phyloP scores from a whole-genome alignment of 495 filamentous ascomycete species.

The Darksidea phi region DNA sequence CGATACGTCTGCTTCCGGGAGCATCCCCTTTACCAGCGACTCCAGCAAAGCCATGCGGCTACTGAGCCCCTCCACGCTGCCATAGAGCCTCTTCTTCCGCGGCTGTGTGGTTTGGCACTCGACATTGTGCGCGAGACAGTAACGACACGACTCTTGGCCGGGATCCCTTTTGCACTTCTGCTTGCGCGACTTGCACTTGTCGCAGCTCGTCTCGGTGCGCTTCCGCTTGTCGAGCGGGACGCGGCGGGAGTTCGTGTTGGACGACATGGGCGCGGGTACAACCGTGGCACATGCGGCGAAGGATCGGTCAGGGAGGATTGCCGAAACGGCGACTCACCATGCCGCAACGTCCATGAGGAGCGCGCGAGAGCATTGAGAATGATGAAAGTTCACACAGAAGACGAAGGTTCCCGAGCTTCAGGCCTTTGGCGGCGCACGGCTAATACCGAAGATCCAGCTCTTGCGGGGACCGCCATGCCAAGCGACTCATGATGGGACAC shows the following conservation, averaged over 20 bases:
- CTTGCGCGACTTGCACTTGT: slow-evolving; percentile 42
- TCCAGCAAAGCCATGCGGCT: slow-evolving; percentile 49
- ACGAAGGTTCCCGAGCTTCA: too few species aligned
- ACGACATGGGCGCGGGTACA: background rate
- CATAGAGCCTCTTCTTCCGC: slow-evolving; percentile 52
- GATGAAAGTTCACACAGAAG: too few species aligned
- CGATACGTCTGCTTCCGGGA: slow-evolving; percentile 48
- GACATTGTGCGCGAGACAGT: slow-evolving; percentile 45
- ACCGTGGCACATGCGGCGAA: too few species aligned
- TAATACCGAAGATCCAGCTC: too few species aligned
- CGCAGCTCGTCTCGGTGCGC: slow-evolving; percentile 41
- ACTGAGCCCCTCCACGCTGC: slow-evolving; percentile 52
- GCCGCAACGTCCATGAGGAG: too few species aligned
- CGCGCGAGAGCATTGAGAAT: too few species aligned
- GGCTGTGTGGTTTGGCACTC: slow-evolving; percentile 50
- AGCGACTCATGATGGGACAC: too few species aligned
- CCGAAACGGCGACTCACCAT: too few species aligned
- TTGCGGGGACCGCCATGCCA: too few species aligned
- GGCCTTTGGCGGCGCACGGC: too few species aligned
- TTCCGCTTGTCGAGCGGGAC: slow-evolving; percentile 40
- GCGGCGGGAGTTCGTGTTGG: slow-evolving; percentile 22
- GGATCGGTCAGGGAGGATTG: too few species aligned
- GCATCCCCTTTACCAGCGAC: slow-evolving; percentile 48
- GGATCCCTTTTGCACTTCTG: slow-evolving; percentile 46
- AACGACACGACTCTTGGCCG: slow-evolving; percentile 43